Conservation (phyloP, 2,329 filamentous ascomycete genomes). For the Colletotrichum chlorophyti region DNA sequence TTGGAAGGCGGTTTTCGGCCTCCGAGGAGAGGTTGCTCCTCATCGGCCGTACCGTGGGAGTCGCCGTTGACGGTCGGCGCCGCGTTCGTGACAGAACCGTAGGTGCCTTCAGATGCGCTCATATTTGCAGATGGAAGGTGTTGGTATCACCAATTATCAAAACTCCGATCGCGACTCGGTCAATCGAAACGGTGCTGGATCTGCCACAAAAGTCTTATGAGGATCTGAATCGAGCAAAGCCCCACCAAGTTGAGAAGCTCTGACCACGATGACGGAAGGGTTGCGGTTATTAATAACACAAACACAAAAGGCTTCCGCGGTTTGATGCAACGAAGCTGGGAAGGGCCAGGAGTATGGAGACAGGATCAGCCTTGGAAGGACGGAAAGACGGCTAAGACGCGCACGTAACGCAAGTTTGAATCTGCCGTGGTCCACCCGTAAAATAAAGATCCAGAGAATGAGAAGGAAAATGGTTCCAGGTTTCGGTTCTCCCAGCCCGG, state of each 20-base stretch:
- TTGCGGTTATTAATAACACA: slow-evolving; percentile 10
- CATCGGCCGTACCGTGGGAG: slow-evolving; percentile 29
- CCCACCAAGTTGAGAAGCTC: neutral
- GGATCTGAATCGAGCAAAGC: neutral
- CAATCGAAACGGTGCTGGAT: too few species aligned
- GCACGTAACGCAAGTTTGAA: slow-evolving; percentile 8
- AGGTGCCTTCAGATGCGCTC: neutral
- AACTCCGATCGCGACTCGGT: too few species aligned
- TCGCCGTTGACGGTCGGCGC: slow-evolving; percentile 15
- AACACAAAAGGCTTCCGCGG: neutral
- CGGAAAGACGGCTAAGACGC: neutral
- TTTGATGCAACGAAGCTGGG: neutral
- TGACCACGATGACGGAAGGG: neutral
- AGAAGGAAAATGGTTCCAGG: too few species aligned
- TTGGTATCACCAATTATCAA: neutral
- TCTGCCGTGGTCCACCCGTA: slow-evolving; percentile 12
- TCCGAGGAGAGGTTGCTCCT: slow-evolving; percentile 44
- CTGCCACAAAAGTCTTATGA: neutral
- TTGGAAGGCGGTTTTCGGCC: slow-evolving; percentile 29
- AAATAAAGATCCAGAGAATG: too few species aligned
- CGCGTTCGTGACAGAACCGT: slow-evolving; percentile 19
- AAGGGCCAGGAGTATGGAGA: neutral
- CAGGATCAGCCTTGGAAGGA: neutral
- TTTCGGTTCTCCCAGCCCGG: slow-evolving; percentile 21
- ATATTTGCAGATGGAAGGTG: neutral